Base-by-base conservation (phyloP, 148 eudicot species). In the Camellia granthamiana region DNA sequence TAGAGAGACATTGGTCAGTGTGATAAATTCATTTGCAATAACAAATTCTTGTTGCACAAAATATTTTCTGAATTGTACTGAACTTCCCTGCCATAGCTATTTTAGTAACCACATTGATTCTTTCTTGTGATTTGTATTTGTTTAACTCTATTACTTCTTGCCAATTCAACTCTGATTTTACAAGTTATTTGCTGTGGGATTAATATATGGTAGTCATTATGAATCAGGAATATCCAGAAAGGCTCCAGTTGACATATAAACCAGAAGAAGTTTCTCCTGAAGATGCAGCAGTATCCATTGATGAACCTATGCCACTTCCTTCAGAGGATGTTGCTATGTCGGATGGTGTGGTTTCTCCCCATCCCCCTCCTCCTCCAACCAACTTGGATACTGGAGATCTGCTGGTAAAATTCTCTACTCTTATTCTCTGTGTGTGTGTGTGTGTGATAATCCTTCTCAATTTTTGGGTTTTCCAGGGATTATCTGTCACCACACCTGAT, bases 191-290 rank as follows among this genome's bases (percentile, higher is more conserved):
- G 19, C 59, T 81, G 18, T 55, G 64, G 71, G 41, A 68, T 51
- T 65, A 21, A 41, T 30, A 14, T 44, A n/a, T 23, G 52, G 38
- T 30, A 30, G 51, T 75, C 42, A 38, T 80, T 59, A 49, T 49
- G 52, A 84, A 87, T 75, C 90, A 97, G 99, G 99, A 97, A 81
- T 89, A 89, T 80, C 97, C 98, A 10, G 99, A 97, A 86, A 94
- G 99, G 86, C 96, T 97, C 67, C 83, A 75, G 73, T 87, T 94
- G 83, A 91, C 95, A 15, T 97, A 97, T 85, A 92, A 82, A 83
- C 91, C 97, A 58, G 96, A 92, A 46, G 95, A 89, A 77, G 89
- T 74, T 69, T 84, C 85, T 80, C 76, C 90, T 59, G 97, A 94
- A 83, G 93, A 90, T 64, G 77, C 86, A 19, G 60, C 70, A 42